Base-by-base conservation (phyloP, 164 flowering plant genomes). In the Tetrastigma voinierianum region DNA sequence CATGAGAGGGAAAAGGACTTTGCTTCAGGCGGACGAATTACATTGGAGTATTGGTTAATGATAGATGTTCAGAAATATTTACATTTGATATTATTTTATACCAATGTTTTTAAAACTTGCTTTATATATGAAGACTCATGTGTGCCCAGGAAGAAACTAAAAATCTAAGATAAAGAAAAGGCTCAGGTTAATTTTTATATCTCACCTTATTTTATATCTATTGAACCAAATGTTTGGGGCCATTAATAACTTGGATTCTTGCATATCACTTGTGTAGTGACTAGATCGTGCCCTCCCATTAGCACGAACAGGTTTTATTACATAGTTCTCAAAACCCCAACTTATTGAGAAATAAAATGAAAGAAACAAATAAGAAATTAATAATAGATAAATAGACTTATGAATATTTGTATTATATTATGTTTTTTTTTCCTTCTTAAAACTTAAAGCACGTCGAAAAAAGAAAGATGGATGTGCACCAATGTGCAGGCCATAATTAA, bases 1-100 rank as follows among this genome's bases (percentile, higher is more conserved):
- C 86, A 87, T 70, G 98, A 92, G 4, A 78, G 90, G 74, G 98
- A 92, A 55, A 87, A 86, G 73, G 91, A 88, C 49, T n/a, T 72
- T 90, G 62, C 76, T 86, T 53, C 87, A 79, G 57, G 98, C 88
- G 70, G 56, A 80, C 84, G 91, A 88, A n/a, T 59, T 92, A 62
- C 90, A 82, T 32, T 79, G 86, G 87, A 92, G 98, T 90, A 87
- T 9, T 58, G n/a, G 32, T 6, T 18, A 43, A 20, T 57, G 10
- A 14, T 62, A 20, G 12, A 16, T n/a, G 32, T 57, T 12, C 5
- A 16, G 0, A 32, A 24, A 24, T 17, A 47, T 40, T 14, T 47
- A 15, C 16, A 61, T 1, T 18, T 17, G 55, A 10, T 17, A n/a
- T 21, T 13, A 12, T 24, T 46, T 2, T 3, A 3, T 52, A 12